Conservation (phyloP, 1,284 basidiomycete species). For the Entoloma clypeatum region DNA sequence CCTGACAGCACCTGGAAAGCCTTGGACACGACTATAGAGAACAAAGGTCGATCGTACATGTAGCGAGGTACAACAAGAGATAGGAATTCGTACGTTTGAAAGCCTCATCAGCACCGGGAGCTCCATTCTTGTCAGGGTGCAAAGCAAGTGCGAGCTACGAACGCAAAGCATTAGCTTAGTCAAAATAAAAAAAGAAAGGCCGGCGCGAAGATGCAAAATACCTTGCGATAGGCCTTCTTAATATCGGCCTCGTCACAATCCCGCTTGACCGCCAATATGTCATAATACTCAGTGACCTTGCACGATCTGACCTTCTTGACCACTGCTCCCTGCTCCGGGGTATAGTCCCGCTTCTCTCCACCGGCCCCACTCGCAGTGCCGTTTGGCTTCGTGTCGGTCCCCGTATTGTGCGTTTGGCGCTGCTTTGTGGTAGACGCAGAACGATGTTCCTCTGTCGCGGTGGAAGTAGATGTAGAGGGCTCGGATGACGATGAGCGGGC, state of each 20-base stretch:
- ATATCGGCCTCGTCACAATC: conserved; percentile 88
- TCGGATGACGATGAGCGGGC: conserved; percentile 39
- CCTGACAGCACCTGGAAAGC: conserved; percentile 93
- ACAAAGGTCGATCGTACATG: conserved; percentile 14
- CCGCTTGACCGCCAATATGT: conserved; percentile 83
- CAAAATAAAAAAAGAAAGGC: conserved; percentile 5
- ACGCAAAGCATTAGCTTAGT: not conserved
- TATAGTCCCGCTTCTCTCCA: conserved; percentile 81
- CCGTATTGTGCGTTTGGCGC: conserved; percentile 38
- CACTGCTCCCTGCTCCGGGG: conserved; percentile 78
- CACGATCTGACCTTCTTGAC: conserved; percentile 88
- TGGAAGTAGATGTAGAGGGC: conserved; percentile 29
- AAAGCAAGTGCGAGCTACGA: conserved; percentile 83
- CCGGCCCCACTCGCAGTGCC: conserved; percentile 53
- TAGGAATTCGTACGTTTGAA: conserved; percentile 80
- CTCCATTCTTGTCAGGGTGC: conserved; percentile 98
- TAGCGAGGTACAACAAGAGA: conserved; percentile 4
- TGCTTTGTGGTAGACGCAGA: conserved; percentile 64
- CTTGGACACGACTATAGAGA: conserved; percentile 93
- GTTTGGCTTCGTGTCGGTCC: conserved; percentile 33
- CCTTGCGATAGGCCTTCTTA: conserved; percentile 98
- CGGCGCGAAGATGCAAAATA: conserved; percentile 28
- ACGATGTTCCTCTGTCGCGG: conserved; percentile 60
- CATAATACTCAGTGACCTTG: conserved; percentile 90
- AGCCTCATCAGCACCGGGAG: conserved; percentile 97